phyloP scores from a whole-genome alignment of 768 basidiomycete genomes.

The Russula brevipes region DNA sequence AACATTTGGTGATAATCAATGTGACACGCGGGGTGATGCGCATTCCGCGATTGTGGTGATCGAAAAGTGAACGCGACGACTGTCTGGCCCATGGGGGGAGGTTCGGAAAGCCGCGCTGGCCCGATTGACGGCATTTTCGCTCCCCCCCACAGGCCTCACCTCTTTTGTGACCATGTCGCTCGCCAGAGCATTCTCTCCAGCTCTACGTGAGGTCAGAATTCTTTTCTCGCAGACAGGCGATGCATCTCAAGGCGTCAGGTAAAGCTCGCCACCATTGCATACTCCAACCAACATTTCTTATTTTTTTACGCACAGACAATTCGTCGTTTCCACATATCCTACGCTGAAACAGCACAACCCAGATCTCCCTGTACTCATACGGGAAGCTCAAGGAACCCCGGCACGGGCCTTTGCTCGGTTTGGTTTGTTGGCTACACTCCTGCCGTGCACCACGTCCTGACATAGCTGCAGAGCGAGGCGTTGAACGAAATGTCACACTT shows the following conservation, averaged over 20 bases:
- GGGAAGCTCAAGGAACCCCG: slow-evolving; percentile 74
- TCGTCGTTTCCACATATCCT: slow-evolving; percentile 70
- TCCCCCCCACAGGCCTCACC: neutral
- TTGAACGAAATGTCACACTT: slow-evolving; percentile 75
- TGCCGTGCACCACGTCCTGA: neutral
- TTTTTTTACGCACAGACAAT: slow-evolving; percentile 48
- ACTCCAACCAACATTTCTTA: neutral
- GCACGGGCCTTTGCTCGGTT: slow-evolving; percentile 82
- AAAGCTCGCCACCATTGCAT: slow-evolving; percentile 22
- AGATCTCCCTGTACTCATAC: slow-evolving; percentile 76
- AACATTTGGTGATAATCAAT: neutral
- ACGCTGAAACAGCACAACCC: slow-evolving; percentile 78
- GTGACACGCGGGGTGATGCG: neutral
- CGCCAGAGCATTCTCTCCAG: slow-evolving; percentile 68
- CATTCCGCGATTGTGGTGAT: slow-evolving; percentile 2
- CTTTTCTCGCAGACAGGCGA: slow-evolving; percentile 72
- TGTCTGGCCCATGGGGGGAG: neutral
- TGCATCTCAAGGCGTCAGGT: slow-evolving; percentile 80
- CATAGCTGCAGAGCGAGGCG: slow-evolving; percentile 58
- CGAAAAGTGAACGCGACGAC: slow-evolving; percentile 10
- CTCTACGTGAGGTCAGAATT: slow-evolving; percentile 74
- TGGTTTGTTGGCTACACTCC: slow-evolving; percentile 46
- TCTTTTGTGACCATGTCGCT: slow-evolving; percentile 38
- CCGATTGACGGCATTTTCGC: slow-evolving; percentile 1
- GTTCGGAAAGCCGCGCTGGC: neutral